These are phyloP conservation scores for Ceratobasidium papillatum DNA, from an alignment of 1,284 basidiomycete genomes.

Conservation along the genomic window DNA sequence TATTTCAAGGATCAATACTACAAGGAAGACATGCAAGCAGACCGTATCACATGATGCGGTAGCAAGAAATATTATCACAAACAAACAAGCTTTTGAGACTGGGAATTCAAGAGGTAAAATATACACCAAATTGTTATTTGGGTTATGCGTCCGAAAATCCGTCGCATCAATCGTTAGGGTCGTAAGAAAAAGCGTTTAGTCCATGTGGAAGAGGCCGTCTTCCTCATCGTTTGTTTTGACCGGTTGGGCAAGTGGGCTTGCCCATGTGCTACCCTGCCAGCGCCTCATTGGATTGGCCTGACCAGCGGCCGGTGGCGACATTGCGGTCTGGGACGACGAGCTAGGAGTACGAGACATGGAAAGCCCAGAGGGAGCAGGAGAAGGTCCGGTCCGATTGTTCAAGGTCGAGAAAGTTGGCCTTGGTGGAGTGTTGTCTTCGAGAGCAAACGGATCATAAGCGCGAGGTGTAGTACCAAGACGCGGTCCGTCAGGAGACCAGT, in stretches of 20 bases:
- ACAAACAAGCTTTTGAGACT: slow-evolving; percentile 11
- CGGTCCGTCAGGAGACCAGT: slow-evolving; percentile 41
- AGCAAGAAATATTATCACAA: slow-evolving; percentile 12
- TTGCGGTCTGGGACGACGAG: slow-evolving; percentile 19
- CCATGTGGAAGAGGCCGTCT: slow-evolving; percentile 73
- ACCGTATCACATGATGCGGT: neutral
- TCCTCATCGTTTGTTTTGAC: slow-evolving; percentile 67
- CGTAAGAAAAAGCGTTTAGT: slow-evolving; percentile 47
- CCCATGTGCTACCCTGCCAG: slow-evolving; percentile 44
- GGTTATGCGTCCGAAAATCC: slow-evolving; percentile 13
- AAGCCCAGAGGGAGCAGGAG: slow-evolving; percentile 21
- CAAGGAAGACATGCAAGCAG: slow-evolving; percentile 8
- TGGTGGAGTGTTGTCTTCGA: slow-evolving; percentile 40
- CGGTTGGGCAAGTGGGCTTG: slow-evolving; percentile 66
- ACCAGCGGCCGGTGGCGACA: slow-evolving; percentile 3
- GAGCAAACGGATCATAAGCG: slow-evolving; percentile 44
- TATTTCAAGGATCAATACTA: slow-evolving; percentile 31
- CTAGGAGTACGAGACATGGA: slow-evolving; percentile 36
- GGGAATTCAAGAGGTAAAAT: neutral
- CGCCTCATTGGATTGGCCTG: slow-evolving; percentile 35
- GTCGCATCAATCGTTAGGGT: neutral
- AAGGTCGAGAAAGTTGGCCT: slow-evolving; percentile 38
- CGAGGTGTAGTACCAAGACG: slow-evolving; percentile 45
- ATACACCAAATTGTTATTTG: slow-evolving; percentile 8
- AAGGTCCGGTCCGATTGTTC: slow-evolving; percentile 37